phyloP scores from a whole-genome alignment of 2,329 filamentous ascomycete species.

The Colletotrichum tabaci region DNA sequence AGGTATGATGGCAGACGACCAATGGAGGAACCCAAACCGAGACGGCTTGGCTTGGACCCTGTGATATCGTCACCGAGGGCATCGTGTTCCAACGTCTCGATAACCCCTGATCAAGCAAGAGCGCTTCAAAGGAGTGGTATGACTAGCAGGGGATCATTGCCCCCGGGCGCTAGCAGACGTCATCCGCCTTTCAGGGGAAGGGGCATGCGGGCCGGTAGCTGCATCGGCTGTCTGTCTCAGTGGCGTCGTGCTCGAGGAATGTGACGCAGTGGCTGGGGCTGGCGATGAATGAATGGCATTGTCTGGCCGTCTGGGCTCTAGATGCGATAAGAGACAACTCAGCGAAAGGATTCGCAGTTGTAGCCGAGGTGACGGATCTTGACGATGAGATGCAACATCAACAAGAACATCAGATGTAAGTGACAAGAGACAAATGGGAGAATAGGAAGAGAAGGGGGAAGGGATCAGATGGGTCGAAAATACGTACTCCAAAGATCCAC shows the following conservation, averaged over 20 bases:
- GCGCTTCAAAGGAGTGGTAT: constrained; percentile 14
- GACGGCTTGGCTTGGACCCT: not conserved
- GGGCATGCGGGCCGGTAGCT: constrained; percentile 20
- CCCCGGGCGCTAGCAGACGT: constrained; percentile 29
- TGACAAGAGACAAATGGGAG: constrained; percentile 14
- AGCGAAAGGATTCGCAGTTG: not conserved
- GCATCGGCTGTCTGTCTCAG: constrained; percentile 26
- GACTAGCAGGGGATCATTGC: constrained; percentile 7
- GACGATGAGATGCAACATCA: constrained; percentile 2
- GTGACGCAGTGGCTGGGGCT: not conserved
- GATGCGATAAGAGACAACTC: not conserved
- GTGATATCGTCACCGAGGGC: constrained; percentile 26
- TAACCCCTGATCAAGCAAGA: not conserved
- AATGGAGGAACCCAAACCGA: no score
- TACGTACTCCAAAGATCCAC: not conserved
- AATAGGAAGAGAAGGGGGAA: no score
- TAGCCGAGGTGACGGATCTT: constrained; percentile 10
- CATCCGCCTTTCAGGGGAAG: constrained; percentile 23
- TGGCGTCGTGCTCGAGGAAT: not conserved
- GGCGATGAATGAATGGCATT: constrained; percentile 4
- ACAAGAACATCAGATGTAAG: constrained; percentile 5
- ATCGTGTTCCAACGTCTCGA: not conserved
- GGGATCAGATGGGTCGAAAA: no score
- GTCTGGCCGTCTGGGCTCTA: not conserved
- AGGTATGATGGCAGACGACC: not conserved